Evolutionary conservation across 768 basidiomycete species (phyloP).

Genomic region (Inosperma sp.): DNA sequence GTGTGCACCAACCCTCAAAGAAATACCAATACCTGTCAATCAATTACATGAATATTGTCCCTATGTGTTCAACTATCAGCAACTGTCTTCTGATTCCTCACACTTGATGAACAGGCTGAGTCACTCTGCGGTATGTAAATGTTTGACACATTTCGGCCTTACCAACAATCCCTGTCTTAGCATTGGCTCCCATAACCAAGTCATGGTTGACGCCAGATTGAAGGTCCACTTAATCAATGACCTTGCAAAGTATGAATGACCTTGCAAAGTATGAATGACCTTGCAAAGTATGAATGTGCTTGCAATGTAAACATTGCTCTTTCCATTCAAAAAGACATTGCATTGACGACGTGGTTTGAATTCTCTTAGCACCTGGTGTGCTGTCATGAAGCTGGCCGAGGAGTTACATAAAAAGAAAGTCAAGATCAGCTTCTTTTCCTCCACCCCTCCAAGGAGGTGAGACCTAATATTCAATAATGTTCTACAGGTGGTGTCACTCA

Average conservation of each 20-base stretch:
- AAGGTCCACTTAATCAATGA: conserved; percentile 85
- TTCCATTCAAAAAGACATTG: too few relatives aligned
- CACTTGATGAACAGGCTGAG: conserved; percentile 83
- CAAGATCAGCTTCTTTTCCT: conserved; percentile 92
- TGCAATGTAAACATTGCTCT: too few relatives aligned
- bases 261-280: conserved; percentile 70
- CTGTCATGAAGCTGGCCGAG: conserved; percentile 75
- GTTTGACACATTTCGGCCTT: conserved; percentile 80
- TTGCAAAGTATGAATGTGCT: conserved; percentile 75
- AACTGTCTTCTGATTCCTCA: conserved; percentile 67
- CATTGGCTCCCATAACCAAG: conserved; percentile 82
- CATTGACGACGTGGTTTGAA: conserved; percentile 10
- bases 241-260: conserved; percentile 70
- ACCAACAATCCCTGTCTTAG: conserved; percentile 77
- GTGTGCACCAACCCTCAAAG: too few relatives aligned
- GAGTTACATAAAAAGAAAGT: conserved; percentile 83
- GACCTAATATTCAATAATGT: conserved; percentile 24
- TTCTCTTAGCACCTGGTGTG: conserved; percentile 61
- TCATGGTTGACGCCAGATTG: conserved; percentile 81
- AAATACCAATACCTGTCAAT: too few relatives aligned
- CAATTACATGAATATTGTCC: too few relatives aligned
- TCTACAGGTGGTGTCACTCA: conserved; percentile 6
- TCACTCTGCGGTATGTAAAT: conserved; percentile 81
- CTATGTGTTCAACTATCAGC: conserved; percentile 41
- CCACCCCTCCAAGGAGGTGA: conserved; percentile 90